Evolutionary conservation across 148 eudicot genomes (phyloP).

Genomic region (Silene latifolia): DNA sequence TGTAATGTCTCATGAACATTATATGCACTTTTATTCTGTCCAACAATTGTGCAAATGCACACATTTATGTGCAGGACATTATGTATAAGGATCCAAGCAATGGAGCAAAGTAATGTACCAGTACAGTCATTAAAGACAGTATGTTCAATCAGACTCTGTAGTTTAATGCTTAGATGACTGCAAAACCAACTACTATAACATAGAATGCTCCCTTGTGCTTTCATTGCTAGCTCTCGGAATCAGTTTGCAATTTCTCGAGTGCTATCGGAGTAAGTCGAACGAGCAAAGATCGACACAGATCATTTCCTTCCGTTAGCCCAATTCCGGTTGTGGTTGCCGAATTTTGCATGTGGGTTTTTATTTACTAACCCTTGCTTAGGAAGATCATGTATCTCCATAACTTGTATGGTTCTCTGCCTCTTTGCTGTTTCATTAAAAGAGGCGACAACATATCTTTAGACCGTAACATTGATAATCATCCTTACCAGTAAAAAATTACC

Average conservation of each 20-base stretch:
- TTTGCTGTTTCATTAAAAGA: conserved; percentile 49
- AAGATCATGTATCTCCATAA: conserved; percentile 81
- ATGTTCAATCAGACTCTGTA: conserved; percentile 10
- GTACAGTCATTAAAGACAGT: conserved; percentile 23
- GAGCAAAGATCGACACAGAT: not conserved
- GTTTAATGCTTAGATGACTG: conserved; percentile 20
- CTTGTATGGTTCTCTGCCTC: conserved; percentile 82
- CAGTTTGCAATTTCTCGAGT: not conserved
- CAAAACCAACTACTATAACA: conserved; percentile 20
- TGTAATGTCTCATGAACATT: conserved; percentile 12
- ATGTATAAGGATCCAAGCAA: conserved; percentile 13
- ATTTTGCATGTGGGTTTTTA: conserved; percentile 44
- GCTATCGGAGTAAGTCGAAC: not conserved
- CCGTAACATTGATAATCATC: not conserved
- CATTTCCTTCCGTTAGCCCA: conserved; percentile 66
- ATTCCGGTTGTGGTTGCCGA: conserved; percentile 59
- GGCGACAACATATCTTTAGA: not conserved
- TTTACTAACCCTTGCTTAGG: conserved; percentile 59
- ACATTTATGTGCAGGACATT: conserved; percentile 17
- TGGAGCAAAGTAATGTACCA: conserved; percentile 12
- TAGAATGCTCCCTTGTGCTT: conserved; percentile 10
- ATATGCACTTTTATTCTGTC: conserved; percentile 25
- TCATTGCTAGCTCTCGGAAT: not conserved
- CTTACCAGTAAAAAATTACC: no score
- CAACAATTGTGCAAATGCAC: conserved; percentile 26